Evolutionary conservation across 345 rosid species (phyloP).

Genomic region (Rubroshorea leprosula): DNA sequence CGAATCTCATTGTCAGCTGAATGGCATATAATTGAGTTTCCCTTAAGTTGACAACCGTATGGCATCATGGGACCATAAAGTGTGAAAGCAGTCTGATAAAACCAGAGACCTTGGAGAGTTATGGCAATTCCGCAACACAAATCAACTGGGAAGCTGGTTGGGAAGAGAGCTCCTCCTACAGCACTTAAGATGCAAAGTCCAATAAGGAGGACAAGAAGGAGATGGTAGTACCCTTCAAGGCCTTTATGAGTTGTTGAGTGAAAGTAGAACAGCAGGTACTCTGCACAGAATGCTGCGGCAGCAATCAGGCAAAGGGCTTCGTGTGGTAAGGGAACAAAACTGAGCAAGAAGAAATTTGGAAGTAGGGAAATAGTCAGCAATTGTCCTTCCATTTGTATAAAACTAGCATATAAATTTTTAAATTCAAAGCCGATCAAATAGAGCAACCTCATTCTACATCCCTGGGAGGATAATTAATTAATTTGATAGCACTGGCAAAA

Average conservation of each 20-base stretch:
- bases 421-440: no score
- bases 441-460: no score
- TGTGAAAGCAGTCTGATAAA: conserved; percentile 91
- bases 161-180: conserved; percentile 65
- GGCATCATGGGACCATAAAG: conserved; percentile 97
- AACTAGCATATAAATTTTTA: no score
- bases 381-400: no score
- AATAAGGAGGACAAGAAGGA: conserved; percentile 73
- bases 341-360: conserved; percentile 20
- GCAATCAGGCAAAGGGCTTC: conserved; percentile 72
- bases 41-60: conserved; percentile 58
- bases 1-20: conserved; percentile 48
- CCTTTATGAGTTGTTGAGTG: conserved; percentile 96
- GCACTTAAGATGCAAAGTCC: conserved; percentile 61
- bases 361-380: neutral
- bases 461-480: no score
- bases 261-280: conserved; percentile 76
- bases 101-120: conserved; percentile 96
- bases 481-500: no score
- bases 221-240: conserved; percentile 94
- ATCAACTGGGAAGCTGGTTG: conserved; percentile 79
- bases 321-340: conserved; percentile 66
- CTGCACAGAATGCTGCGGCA: conserved; percentile 77
- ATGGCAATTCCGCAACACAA: conserved; percentile 64
- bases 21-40: conserved; percentile 39